phyloP scores from a whole-genome alignment of 2,329 filamentous ascomycete genomes.

The Ceratocystis papillata region DNA sequence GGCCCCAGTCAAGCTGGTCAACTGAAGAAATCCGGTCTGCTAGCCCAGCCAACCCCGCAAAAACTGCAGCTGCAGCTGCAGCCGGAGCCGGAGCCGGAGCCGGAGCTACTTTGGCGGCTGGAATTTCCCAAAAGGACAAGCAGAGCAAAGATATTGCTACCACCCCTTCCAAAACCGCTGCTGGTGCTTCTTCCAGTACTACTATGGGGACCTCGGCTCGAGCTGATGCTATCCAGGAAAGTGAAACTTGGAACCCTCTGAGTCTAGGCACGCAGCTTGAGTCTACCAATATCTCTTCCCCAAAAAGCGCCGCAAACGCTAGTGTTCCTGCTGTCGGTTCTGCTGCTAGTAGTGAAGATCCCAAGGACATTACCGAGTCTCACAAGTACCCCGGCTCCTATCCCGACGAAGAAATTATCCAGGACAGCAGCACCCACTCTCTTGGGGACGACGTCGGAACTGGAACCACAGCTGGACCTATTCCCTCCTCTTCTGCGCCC shows the following conservation, averaged over 20 bases:
- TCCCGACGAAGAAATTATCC: conserved; percentile 8
- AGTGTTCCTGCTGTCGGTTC: background rate
- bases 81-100: conserved; percentile 16
- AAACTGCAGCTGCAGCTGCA: background rate
- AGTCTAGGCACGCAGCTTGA: conserved; percentile 11
- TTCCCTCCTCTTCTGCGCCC: background rate
- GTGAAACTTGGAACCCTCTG: conserved; percentile 18
- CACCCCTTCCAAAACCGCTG: background rate
- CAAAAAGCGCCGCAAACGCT: background rate
- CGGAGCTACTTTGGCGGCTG: background rate
- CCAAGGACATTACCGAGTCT: background rate
- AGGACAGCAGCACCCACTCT: background rate
- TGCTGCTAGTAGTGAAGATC: background rate
- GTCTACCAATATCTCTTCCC: background rate
- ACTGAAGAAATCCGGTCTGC: conserved; percentile 22
- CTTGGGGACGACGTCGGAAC: too few relatives aligned
- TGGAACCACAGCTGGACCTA: background rate
- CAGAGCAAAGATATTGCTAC: background rate
- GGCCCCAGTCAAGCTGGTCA: conserved; percentile 20
- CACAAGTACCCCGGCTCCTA: conserved; percentile 19
- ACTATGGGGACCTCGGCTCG: background rate
- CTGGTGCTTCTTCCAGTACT: background rate
- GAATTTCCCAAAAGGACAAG: background rate
- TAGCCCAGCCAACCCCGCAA: background rate
- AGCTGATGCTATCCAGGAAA: background rate